phyloP scores from a whole-genome alignment of 1,139 yeast species.

The Debaryomycetaceae sp. region DNA sequence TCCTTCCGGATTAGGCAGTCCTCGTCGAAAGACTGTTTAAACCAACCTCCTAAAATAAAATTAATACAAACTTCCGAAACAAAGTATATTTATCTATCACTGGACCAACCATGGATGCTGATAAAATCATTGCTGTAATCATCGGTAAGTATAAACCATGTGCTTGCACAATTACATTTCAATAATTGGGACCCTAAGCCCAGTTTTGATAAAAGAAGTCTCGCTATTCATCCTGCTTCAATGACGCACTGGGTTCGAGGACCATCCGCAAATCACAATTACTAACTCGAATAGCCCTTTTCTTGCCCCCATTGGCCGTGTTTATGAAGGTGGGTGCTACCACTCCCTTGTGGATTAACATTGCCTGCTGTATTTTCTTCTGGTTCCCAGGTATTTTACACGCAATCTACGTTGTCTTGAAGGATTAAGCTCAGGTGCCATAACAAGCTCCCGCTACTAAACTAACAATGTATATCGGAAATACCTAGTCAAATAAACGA shows the following conservation, averaged over 20 bases:
- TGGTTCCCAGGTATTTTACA: constrained; percentile 79
- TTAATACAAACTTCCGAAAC: neutral
- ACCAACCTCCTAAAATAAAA: neutral
- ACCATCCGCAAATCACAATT: neutral
- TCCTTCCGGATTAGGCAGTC: neutral
- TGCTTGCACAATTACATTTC: no score
- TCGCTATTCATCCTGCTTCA: neutral
- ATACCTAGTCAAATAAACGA: no score
- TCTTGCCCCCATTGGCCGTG: constrained; percentile 73
- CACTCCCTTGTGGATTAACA: constrained; percentile 58
- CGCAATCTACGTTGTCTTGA: constrained; percentile 60
- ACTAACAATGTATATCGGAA: no score
- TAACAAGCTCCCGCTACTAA: no score
- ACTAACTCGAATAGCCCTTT: constrained; percentile 40
- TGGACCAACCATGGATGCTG: constrained; percentile 31
- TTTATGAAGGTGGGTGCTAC: constrained; percentile 63
- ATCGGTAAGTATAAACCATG: constrained; percentile 32
- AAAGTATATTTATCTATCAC: neutral
- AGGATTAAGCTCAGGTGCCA: constrained; percentile 19
- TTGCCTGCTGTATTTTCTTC: constrained; percentile 56
- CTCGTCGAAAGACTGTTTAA: neutral
- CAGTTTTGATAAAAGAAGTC: no score
- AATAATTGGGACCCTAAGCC: no score
- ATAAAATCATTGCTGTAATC: constrained; percentile 41
- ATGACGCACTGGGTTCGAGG: neutral